phyloP scores from a whole-genome alignment of 2,329 filamentous ascomycete genomes.

The Ustilaginoidea virens region DNA sequence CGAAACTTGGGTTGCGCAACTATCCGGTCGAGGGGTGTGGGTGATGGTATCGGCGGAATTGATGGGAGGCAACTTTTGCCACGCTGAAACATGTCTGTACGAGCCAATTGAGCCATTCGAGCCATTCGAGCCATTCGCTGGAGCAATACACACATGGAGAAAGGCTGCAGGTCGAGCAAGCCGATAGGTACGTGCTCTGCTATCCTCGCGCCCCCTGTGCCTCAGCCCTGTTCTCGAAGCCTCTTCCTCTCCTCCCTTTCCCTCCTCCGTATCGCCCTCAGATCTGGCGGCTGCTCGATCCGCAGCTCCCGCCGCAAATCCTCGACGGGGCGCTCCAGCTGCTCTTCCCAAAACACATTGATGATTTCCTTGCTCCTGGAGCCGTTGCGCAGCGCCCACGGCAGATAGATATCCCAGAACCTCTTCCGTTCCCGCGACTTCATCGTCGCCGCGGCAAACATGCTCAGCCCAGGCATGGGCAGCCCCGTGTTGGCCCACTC shows the following conservation, averaged over 20 bases:
- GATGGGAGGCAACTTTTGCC: too few species aligned
- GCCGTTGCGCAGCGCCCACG: slow-evolving; percentile 84
- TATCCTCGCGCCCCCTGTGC: too few species aligned
- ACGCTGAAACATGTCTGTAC: too few species aligned
- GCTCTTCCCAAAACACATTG: slow-evolving; percentile 96
- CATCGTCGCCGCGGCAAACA: slow-evolving; percentile 73
- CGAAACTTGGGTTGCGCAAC: too few species aligned
- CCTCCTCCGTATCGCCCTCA: slow-evolving; percentile 59
- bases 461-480: slow-evolving; percentile 84
- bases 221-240: slow-evolving; percentile 35
- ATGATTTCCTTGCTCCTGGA: slow-evolving; percentile 64
- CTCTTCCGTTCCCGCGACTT: slow-evolving; percentile 65
- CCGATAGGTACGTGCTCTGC: too few species aligned
- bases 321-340: slow-evolving; percentile 68
- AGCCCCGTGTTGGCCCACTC: slow-evolving; percentile 91
- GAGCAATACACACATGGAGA: too few species aligned
- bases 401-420: slow-evolving; percentile 64
- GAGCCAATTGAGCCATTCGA: too few species aligned
- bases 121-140: too few species aligned
- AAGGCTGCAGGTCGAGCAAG: too few species aligned
- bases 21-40: too few species aligned
- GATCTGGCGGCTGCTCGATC: slow-evolving; percentile 77
- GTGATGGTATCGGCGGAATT: too few species aligned
- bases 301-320: slow-evolving; percentile 60
- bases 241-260: slow-evolving; percentile 54